These are phyloP conservation scores for Suillus ampliporus DNA, from an alignment of 768 basidiomycete genomes.

Conservation along the genomic window DNA sequence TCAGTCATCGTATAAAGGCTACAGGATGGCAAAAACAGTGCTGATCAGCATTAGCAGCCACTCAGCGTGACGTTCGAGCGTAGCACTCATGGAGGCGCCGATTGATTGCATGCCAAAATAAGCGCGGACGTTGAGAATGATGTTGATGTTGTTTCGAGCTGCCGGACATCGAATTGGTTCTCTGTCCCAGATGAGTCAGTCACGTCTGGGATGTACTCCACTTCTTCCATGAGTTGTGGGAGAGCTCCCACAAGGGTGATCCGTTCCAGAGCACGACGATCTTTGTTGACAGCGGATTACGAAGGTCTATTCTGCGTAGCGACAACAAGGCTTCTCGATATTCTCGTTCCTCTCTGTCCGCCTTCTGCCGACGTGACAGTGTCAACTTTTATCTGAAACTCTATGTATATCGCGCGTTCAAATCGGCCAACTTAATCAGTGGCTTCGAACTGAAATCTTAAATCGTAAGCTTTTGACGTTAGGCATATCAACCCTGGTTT, in stretches of 20 bases:
- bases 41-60: neutral
- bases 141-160: neutral
- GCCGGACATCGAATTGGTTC: neutral
- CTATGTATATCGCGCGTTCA: too few species aligned
- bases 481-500: too few species aligned
- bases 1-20: neutral
- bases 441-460: too few species aligned
- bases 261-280: neutral
- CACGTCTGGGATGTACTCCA: neutral
- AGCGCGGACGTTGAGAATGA: neutral
- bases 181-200: neutral
- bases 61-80: neutral
- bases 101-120: too few species aligned
- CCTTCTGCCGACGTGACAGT: neutral
- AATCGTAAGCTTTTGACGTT: too few species aligned
- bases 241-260: neutral
- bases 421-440: too few species aligned
- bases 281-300: neutral
- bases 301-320: neutral
- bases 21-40: neutral
- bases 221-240: neutral
- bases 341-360: neutral
- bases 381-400: too few species aligned
- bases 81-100: too few species aligned
- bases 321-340: neutral